Evolutionary conservation across 352 stramenopile species (phyloP).

Genomic region (Aphanomyces astaci): DNA sequence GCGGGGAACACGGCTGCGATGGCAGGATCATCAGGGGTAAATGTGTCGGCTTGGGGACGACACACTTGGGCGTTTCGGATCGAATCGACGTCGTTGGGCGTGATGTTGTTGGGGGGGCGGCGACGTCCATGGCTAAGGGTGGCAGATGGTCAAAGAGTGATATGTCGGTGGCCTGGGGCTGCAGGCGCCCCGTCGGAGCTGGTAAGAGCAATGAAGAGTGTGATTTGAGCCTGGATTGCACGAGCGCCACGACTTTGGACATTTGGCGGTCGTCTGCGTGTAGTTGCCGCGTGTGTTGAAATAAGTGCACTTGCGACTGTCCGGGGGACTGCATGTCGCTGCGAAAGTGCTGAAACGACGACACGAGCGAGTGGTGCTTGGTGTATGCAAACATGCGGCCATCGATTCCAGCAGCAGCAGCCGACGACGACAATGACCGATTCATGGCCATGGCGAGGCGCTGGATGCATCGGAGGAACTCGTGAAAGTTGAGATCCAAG

Average conservation of each 20-base stretch:
- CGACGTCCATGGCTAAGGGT: background rate
- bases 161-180: background rate
- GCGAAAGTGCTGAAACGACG: conserved; percentile 17
- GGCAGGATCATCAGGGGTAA: background rate
- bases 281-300: conserved; percentile 12
- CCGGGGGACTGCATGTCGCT: background rate
- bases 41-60: conserved; percentile 4
- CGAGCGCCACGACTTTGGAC: background rate
- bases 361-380: conserved; percentile 16
- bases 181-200: background rate
- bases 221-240: background rate
- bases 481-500: conserved; percentile 53
- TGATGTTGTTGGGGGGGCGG: background rate
- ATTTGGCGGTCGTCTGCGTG: conserved; percentile 15
- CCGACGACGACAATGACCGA: too few species aligned
- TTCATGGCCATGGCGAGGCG: conserved; percentile 59
- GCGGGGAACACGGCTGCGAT: conserved; percentile 17
- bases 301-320: conserved; percentile 6
- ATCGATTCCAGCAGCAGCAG: background rate
- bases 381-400: background rate
- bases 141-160: background rate
- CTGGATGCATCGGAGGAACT: conserved; percentile 64
- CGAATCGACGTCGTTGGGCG: background rate
- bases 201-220: background rate
- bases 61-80: conserved; percentile 1